A percentile compares a stretch with the other conserved stretches of the same genome.
Conservation (phyloP, 2,329 filamentous ascomycete species). For the Colletotrichum sp. region DNA sequence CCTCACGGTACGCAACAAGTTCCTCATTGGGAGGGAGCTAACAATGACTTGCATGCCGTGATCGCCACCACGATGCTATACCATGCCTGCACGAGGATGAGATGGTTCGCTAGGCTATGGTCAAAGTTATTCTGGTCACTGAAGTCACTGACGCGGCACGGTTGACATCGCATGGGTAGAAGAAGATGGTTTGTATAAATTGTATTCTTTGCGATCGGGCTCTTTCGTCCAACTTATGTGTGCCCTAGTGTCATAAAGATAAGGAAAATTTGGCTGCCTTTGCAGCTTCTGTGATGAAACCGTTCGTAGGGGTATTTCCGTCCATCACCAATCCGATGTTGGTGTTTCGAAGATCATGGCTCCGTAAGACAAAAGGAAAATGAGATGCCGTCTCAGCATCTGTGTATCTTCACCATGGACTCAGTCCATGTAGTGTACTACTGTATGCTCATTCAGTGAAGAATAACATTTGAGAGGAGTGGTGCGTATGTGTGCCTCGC, state of each 20-base stretch:
- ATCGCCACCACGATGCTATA: background rate
- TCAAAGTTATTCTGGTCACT: background rate
- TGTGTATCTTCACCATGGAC: background rate
- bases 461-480: background rate
- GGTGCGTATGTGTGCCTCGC: background rate
- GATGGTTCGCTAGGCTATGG: background rate
- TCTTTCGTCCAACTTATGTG: background rate
- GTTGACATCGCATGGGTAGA: background rate
- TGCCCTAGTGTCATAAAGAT: background rate
- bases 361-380: background rate
- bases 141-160: background rate
- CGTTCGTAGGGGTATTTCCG: slow-evolving; percentile 8
- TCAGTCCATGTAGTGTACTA: background rate
- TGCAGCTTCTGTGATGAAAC: background rate
- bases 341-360: background rate
- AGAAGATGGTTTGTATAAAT: background rate
- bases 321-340: slow-evolving; percentile 9
- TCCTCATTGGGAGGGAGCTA: background rate
- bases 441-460: background rate
- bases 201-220: background rate
- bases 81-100: background rate
- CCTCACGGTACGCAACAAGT: background rate
- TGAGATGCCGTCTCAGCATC: background rate
- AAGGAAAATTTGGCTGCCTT: background rate
- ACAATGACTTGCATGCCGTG: background rate